These are phyloP conservation scores for Phytophthora sojae DNA, from an alignment of 352 stramenopile species.

Conservation along the genomic window DNA sequence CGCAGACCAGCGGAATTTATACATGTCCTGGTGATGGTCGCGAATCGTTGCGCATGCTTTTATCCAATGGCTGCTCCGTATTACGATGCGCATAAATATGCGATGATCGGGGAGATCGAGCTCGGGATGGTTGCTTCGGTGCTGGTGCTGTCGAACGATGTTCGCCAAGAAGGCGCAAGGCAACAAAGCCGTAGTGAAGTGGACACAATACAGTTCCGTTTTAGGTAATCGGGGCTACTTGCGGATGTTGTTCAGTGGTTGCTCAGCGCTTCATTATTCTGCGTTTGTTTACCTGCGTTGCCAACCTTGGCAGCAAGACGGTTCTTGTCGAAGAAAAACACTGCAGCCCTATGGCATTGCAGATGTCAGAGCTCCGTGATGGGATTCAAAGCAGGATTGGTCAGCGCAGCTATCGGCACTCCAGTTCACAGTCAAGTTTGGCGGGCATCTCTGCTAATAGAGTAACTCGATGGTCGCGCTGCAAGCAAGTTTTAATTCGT, in stretches of 20 bases:
- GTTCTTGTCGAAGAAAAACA: background rate
- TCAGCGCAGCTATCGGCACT: too few relatives aligned
- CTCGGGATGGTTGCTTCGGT: background rate
- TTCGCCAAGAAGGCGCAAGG: too few relatives aligned
- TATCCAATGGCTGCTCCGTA: background rate
- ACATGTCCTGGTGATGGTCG: constrained; percentile 13
- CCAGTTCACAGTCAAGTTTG: background rate
- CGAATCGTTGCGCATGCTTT: constrained; percentile 22
- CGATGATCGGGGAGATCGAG: background rate
- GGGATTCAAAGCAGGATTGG: background rate
- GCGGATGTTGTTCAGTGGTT: too few relatives aligned
- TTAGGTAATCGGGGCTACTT: too few relatives aligned
- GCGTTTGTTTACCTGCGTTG: background rate
- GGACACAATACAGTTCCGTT: too few relatives aligned
- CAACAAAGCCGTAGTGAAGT: too few relatives aligned
- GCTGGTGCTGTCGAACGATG: too few relatives aligned
- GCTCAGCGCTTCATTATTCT: background rate
- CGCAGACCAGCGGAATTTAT: constrained; percentile 33
- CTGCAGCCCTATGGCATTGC: background rate
- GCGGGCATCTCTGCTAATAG: too few relatives aligned
- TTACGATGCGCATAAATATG: background rate
- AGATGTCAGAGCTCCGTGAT: background rate
- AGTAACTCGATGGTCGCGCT: too few relatives aligned
- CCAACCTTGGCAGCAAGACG: background rate
- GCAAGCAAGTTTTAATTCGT: too few relatives aligned